Evolutionary conservation across 2,329 filamentous ascomycete species (phyloP).

Genomic region (Teratosphaeria viscida): DNA sequence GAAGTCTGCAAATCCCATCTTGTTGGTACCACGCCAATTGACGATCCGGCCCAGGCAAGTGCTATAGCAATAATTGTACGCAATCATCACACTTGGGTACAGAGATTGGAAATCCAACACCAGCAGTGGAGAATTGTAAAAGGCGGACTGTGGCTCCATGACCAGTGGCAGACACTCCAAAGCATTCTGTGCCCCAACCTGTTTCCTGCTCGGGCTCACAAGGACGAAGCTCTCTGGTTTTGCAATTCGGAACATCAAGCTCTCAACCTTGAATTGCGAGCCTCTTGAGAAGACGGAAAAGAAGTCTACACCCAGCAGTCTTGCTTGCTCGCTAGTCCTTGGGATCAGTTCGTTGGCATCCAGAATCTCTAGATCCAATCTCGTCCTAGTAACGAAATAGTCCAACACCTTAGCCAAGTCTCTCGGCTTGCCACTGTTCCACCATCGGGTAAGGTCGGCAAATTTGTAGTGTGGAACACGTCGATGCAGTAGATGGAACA

Average conservation of each 20-base stretch:
- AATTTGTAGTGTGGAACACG: conserved; percentile 82
- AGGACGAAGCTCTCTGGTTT: conserved; percentile 93
- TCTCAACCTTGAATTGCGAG: conserved; percentile 97
- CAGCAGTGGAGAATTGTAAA: conserved; percentile 80
- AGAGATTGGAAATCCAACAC: conserved; percentile 94
- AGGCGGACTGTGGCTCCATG: conserved; percentile 93
- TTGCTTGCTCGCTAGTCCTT: conserved; percentile 86
- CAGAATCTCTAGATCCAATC: conserved; percentile 80
- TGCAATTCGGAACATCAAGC: conserved; percentile 95
- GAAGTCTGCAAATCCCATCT: conserved; percentile 91
- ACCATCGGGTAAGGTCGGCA: conserved; percentile 72
- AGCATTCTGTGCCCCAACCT: conserved; percentile 88
- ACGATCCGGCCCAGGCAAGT: conserved; percentile 82
- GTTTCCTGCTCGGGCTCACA: conserved; percentile 78
- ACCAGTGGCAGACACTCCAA: conserved; percentile 89
- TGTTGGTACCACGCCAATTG: conserved; percentile 81
- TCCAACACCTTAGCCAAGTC: conserved; percentile 65
- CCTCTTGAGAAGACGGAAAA: conserved; percentile 91
- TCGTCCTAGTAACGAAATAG: conserved; percentile 66
- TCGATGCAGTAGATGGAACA: conserved; percentile 77
- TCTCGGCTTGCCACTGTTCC: conserved; percentile 54
- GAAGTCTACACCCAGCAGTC: conserved; percentile 88
- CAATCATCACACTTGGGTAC: conserved; percentile 97
- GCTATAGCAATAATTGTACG: conserved; percentile 98
- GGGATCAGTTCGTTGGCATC: conserved; percentile 82